These are phyloP conservation scores for Debaryomycetaceae sp. DNA, from an alignment of 1,139 yeast genomes.

Conservation along the genomic window DNA sequence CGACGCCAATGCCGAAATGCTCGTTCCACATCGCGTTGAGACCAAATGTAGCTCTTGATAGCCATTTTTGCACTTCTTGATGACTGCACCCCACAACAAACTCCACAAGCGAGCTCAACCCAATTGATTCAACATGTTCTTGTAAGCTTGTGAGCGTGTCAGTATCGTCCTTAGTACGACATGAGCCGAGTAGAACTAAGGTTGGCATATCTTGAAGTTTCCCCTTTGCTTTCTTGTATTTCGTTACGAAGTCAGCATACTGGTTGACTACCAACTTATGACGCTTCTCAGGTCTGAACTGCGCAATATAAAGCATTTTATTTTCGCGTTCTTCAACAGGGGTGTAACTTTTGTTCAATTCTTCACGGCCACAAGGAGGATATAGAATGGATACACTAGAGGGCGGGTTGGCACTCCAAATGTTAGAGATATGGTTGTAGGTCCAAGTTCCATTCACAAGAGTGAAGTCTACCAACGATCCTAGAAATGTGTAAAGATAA, in stretches of 20 bases:
- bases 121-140: constrained; percentile 41
- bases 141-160: constrained; percentile 52
- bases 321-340: constrained; percentile 39
- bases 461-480: constrained; percentile 62
- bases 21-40: constrained; percentile 99
- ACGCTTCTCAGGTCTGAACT: constrained; percentile 93
- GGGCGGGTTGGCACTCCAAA: constrained; percentile 49
- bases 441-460: constrained; percentile 94
- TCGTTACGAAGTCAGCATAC: constrained; percentile 49
- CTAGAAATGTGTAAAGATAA: constrained; percentile 62
- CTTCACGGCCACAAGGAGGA: constrained; percentile 77
- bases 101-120: constrained; percentile 49
- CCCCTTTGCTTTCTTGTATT: constrained; percentile 15
- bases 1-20: constrained; percentile 97
- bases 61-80: constrained; percentile 51
- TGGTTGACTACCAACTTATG: constrained; percentile 67
- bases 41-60: constrained; percentile 68
- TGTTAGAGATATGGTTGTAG: constrained; percentile 57
- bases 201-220: constrained; percentile 37
- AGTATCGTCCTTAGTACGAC: constrained; percentile 68
- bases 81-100: constrained; percentile 79
- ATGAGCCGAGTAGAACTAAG: constrained; percentile 78
- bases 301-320: constrained; percentile 76
- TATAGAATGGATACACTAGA: constrained; percentile 51
- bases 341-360: constrained; percentile 17